phyloP scores from a whole-genome alignment of 2,329 filamentous ascomycete genomes.

The Colletotrichum simmondsii region DNA sequence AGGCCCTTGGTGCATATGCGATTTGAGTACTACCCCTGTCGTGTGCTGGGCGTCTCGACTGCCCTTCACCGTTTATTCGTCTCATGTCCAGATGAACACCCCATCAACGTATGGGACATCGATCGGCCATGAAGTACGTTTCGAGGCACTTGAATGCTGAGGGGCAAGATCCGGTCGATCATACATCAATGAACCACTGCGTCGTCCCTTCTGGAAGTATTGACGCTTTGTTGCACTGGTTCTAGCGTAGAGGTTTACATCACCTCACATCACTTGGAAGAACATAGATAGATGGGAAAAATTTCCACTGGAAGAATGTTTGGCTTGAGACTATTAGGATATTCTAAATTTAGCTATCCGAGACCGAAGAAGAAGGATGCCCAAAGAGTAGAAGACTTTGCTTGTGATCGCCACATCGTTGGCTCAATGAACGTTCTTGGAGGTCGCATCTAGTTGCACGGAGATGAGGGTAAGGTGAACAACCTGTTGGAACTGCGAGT shows the following conservation, averaged over 20 bases:
- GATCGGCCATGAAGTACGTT: constrained; percentile 4
- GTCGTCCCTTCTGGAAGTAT: neutral
- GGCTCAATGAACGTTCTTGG: too few relatives aligned
- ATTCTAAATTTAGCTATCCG: too few relatives aligned
- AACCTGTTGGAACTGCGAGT: neutral
- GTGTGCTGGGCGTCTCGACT: neutral
- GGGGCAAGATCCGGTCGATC: neutral
- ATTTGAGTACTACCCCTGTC: too few relatives aligned
- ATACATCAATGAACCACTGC: neutral
- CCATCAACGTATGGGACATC: neutral
- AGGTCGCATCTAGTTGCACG: too few relatives aligned
- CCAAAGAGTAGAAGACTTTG: too few relatives aligned
- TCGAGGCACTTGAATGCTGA: neutral
- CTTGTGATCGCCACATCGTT: too few relatives aligned
- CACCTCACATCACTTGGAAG: neutral
- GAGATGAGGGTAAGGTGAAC: too few relatives aligned
- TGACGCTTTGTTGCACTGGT: neutral
- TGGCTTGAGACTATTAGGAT: too few relatives aligned
- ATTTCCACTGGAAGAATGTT: too few relatives aligned
- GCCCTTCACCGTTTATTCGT: neutral
- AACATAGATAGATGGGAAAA: too few relatives aligned
- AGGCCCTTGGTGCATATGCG: too few relatives aligned
- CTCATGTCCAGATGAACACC: neutral
- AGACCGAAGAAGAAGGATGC: too few relatives aligned
- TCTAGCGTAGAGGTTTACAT: neutral